Conservation (phyloP, 2,329 filamentous ascomycete genomes). For the Knufia petricola region DNA sequence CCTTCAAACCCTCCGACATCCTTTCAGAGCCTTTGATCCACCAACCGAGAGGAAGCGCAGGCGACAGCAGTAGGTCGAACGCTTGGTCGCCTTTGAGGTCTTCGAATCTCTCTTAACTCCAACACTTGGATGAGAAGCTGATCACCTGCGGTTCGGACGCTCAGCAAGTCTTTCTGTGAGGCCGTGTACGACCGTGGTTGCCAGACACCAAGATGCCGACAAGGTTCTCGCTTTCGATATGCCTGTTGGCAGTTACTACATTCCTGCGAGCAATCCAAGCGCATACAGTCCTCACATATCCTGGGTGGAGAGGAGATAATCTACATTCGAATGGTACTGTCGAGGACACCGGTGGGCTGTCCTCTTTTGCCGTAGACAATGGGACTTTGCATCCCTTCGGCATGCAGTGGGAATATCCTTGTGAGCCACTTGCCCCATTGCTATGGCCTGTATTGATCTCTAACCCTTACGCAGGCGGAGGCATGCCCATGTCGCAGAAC, state of each 20-base stretch:
- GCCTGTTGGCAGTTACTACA: constrained; percentile 25
- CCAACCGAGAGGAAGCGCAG: no score
- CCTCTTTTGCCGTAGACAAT: constrained; percentile 36
- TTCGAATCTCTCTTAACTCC: neutral
- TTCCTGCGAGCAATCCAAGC: constrained; percentile 34
- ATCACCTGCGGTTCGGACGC: neutral
- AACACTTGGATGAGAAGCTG: neutral
- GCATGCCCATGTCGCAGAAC: constrained; percentile 66
- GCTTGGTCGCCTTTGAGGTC: neutral
- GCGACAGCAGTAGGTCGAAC: neutral
- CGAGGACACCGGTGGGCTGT: constrained; percentile 37
- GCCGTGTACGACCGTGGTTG: neutral
- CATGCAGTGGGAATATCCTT: constrained; percentile 94
- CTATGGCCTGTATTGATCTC: neutral
- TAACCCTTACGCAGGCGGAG: constrained; percentile 56
- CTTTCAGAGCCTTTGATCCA: neutral
- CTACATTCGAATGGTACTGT: constrained; percentile 62
- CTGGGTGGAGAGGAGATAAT: constrained; percentile 79
- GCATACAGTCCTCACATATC: constrained; percentile 77
- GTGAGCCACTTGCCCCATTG: no score
- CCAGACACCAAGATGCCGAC: constrained; percentile 12
- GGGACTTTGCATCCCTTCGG: constrained; percentile 61
- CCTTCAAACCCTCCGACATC: neutral
- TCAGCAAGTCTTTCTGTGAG: neutral
- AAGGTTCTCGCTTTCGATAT: constrained; percentile 10